Evolutionary conservation across 495 filamentous ascomycete genomes (phyloP).

Genomic region (Cercophora newfieldiana): DNA sequence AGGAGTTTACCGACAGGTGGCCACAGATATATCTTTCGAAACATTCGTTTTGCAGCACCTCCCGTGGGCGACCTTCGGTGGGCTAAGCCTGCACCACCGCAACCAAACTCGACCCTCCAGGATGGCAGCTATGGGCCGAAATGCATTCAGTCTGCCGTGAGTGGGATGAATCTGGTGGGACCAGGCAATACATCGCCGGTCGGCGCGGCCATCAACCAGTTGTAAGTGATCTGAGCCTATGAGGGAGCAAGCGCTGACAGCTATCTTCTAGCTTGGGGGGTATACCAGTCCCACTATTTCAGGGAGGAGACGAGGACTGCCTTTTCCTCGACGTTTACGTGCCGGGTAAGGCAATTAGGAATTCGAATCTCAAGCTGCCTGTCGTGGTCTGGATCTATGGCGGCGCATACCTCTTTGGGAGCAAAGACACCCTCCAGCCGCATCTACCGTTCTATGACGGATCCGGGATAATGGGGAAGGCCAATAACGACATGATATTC

Average conservation of each 20-base stretch:
- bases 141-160: conserved; percentile 45
- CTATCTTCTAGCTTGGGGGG: conserved; percentile 32
- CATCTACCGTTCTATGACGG: conserved; percentile 36
- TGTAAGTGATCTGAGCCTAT: conserved; percentile 18
- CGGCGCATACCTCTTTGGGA: conserved; percentile 57
- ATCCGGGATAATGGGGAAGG: conserved; percentile 47
- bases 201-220: conserved; percentile 41
- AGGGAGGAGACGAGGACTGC: conserved; percentile 51
- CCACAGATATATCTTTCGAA: conserved; percentile 51
- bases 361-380: conserved; percentile 35
- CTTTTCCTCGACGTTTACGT: conserved; percentile 52
- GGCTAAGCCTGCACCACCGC: conserved; percentile 53
- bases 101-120: conserved; percentile 46
- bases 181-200: conserved; percentile 37
- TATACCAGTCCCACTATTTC: conserved; percentile 37
- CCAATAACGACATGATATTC: conserved; percentile 52
- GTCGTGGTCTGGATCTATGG: conserved; percentile 64
- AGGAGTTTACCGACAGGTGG: not conserved
- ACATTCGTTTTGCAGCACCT: conserved; percentile 59
- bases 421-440: conserved; percentile 42
- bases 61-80: conserved; percentile 58
- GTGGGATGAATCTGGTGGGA: conserved; percentile 39
- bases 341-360: conserved; percentile 30
- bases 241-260: not conserved
- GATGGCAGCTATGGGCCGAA: conserved; percentile 50